Evolutionary conservation across 306 rosid genomes (phyloP), one percentile per base, ranked within the genome.

Genomic region (Amphicarpaea edgeworthii): DNA sequence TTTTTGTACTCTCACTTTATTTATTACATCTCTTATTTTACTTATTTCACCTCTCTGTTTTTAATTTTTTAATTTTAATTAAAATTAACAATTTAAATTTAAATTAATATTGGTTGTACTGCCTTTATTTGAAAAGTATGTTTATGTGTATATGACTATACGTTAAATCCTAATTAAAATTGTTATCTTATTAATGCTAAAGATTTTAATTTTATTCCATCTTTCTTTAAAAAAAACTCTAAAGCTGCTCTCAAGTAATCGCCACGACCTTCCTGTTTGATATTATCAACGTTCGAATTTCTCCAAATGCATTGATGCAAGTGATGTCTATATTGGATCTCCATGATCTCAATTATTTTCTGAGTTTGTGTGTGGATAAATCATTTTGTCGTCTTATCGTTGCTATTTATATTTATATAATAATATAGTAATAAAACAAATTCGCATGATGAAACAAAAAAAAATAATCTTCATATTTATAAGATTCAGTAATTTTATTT

Each of bases 261-360:
- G 8, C 58, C 73, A 46, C n/a, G 24, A 45, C 45, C 20, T 24
- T 45, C 19, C 32, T 45, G 38, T 55, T 24, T 8, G 14, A 50
- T 68, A 5, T 67, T 67, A 43, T 67, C 38, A 3, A 16, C 12
- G 11, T 7, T 23, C 57, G 8, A 23, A 67, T 45, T 15, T 67
- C 41, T 15, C 7, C 10, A 43, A 43, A 67, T 67, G 72, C 24
- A 45, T 46, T 8, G 58, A 24, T 7, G 40, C 6, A 24, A 65
- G 38, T 45, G 72, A 43, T 8, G 7, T 45, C 53, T 68, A 8
- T 68, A 9, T 24, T 67, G 23, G 72, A 67, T 43, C 37, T 20
- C 72, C 72, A 42, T 10, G 6, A 42, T 42, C 49, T 61, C 43
- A 57, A 57, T 58, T 58, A 59, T 59, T 57, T 12, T 12, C 7